These are phyloP conservation scores for Colletotrichum cuscutae DNA, from an alignment of 2,329 filamentous ascomycete genomes.

Conservation along the genomic window DNA sequence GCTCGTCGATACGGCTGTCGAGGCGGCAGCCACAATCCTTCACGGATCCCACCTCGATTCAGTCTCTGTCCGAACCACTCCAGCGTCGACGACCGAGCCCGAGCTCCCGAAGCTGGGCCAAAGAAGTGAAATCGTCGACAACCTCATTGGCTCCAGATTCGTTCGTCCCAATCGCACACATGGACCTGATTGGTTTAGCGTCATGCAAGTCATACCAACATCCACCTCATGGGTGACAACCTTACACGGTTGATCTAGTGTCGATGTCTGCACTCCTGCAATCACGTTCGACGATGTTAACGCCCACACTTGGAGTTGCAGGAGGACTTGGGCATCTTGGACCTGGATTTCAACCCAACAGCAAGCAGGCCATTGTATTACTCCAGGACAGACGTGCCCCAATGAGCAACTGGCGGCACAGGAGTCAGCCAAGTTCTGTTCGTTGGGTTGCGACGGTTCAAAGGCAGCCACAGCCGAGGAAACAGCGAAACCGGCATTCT, in stretches of 20 bases:
- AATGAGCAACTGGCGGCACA: background rate
- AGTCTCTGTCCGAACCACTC: background rate
- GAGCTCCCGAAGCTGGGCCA: background rate
- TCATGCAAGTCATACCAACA: conserved; percentile 21
- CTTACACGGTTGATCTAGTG: background rate
- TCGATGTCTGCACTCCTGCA: conserved; percentile 5
- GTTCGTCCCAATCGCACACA: background rate
- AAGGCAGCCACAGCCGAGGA: conserved; percentile 1
- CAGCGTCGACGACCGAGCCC: background rate
- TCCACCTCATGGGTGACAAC: background rate
- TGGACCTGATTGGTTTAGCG: background rate
- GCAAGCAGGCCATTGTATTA: background rate
- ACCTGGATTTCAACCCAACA: background rate
- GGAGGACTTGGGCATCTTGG: background rate
- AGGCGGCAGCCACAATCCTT: background rate
- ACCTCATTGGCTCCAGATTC: background rate
- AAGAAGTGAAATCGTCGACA: background rate
- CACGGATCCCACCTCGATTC: background rate
- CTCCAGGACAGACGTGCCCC: background rate
- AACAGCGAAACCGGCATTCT: background rate
- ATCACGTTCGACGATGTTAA: conserved; percentile 5
- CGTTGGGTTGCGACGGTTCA: conserved; percentile 24
- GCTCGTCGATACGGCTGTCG: background rate
- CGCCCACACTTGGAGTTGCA: background rate
- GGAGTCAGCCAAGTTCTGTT: background rate